A percentile compares a stretch with the other conserved stretches of the same genome.
Evolutionary conservation across 176 grass and related monocot species (phyloP).

Genomic region (Carex cristatella): DNA sequence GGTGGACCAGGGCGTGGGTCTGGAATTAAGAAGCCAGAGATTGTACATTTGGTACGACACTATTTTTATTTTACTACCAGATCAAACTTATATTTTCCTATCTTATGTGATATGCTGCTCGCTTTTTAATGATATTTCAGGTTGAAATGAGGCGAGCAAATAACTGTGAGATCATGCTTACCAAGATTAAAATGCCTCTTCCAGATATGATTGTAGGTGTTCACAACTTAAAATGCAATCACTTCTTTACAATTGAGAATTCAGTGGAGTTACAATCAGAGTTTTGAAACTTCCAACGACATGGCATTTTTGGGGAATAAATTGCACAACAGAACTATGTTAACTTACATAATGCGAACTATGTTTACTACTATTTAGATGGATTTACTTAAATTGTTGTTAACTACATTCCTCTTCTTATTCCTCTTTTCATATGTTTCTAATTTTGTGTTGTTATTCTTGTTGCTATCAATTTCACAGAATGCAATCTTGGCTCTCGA

Average conservation of each 20-base stretch:
- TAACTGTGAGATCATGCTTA: constrained; percentile 99
- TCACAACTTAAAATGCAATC: constrained; percentile 2
- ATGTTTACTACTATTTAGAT: neutral
- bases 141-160: constrained; percentile 97
- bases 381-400: constrained; percentile 12
- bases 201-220: constrained; percentile 97
- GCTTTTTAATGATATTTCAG: constrained; percentile 41
- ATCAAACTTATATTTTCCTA: constrained; percentile 4
- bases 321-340: constrained; percentile 9
- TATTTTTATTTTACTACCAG: neutral
- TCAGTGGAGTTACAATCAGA: neutral
- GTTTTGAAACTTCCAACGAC: neutral
- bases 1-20: constrained; percentile 54
- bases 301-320: neutral
- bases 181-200: constrained; percentile 99
- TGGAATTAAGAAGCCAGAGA: constrained; percentile 74
- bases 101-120: neutral
- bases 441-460: neutral
- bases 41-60: constrained; percentile 75
- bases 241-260: constrained; percentile 6
- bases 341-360: constrained; percentile 7
- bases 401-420: constrained; percentile 3
- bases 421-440: constrained; percentile 19
- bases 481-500: constrained; percentile 80
- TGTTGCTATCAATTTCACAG: constrained; percentile 30